Conservation (phyloP, 768 basidiomycete genomes). For the Termitomyces sp. region DNA sequence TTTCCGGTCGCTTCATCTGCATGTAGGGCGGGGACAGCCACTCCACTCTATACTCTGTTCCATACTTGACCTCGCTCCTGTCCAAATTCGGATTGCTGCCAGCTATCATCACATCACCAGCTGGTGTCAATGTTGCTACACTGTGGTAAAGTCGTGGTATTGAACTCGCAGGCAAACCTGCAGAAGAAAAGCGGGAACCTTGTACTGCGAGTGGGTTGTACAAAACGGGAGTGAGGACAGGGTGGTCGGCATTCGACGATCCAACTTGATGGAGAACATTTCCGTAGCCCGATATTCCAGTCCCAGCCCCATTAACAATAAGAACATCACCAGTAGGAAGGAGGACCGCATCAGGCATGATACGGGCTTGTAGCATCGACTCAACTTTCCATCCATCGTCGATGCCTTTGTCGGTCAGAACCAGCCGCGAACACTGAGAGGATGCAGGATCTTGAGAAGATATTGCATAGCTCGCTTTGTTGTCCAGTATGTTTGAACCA, state of each 20-base stretch:
- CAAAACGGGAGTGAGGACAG: constrained; percentile 64
- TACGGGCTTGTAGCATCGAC: constrained; percentile 66
- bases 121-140: constrained; percentile 74
- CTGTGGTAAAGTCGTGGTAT: constrained; percentile 83
- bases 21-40: constrained; percentile 85
- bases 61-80: constrained; percentile 65
- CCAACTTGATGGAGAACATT: constrained; percentile 71
- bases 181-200: constrained; percentile 56
- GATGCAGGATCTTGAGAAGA: constrained; percentile 74
- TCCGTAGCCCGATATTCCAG: constrained; percentile 76
- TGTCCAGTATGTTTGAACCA: constrained; percentile 66
- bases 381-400: constrained; percentile 70
- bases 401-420: constrained; percentile 63
- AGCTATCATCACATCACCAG: constrained; percentile 70
- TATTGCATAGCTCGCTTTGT: constrained; percentile 52
- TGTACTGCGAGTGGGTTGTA: constrained; percentile 54
- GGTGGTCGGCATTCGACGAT: constrained; percentile 73
- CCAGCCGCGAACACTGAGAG: constrained; percentile 66
- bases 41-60: constrained; percentile 88
- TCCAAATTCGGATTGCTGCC: constrained; percentile 86
- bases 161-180: constrained; percentile 56
- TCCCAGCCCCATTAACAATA: constrained; percentile 72
- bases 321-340: constrained; percentile 74
- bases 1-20: constrained; percentile 51
- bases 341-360: constrained; percentile 79